These are phyloP conservation scores for Trichoderma sp. DNA, from an alignment of 2,329 filamentous ascomycete genomes.

Conservation along the genomic window DNA sequence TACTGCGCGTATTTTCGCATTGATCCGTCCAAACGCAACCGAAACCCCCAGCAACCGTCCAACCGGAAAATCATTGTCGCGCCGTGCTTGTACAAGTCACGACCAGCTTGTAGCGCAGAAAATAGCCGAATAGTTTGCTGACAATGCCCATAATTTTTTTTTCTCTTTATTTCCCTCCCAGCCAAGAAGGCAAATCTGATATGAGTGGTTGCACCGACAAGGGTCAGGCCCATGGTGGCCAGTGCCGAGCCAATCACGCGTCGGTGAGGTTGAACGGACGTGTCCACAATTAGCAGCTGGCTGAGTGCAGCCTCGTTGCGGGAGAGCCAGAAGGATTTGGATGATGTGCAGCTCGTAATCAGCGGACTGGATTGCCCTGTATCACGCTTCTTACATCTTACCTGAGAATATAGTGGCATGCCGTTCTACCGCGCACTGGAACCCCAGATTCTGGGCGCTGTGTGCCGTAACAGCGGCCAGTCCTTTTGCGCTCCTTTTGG, in stretches of 20 bases:
- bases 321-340: not conserved
- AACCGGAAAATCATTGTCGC: conserved; percentile 4
- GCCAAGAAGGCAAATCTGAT: conserved; percentile 33
- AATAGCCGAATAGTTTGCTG: not conserved
- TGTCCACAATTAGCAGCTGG: conserved; percentile 9
- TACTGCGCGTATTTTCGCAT: not conserved
- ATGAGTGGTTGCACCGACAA: conserved; percentile 37
- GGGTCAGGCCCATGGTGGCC: conserved; percentile 31
- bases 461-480: not conserved
- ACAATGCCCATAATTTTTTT: not conserved
- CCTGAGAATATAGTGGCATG: not conserved
- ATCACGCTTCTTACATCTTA: not conserved
- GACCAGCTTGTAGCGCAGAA: not conserved
- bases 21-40: not conserved
- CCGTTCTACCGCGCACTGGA: not conserved
- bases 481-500: not conserved
- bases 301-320: conserved; percentile 6
- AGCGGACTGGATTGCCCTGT: not conserved
- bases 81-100: not conserved
- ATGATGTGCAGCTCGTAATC: not conserved
- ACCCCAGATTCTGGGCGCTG: not conserved
- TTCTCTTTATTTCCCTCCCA: not conserved
- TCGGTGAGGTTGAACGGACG: conserved; percentile 35
- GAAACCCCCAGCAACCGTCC: not conserved
- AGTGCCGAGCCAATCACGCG: conserved; percentile 37